Conservation (phyloP, 768 basidiomycete species). For the Trametes coccinea region DNA sequence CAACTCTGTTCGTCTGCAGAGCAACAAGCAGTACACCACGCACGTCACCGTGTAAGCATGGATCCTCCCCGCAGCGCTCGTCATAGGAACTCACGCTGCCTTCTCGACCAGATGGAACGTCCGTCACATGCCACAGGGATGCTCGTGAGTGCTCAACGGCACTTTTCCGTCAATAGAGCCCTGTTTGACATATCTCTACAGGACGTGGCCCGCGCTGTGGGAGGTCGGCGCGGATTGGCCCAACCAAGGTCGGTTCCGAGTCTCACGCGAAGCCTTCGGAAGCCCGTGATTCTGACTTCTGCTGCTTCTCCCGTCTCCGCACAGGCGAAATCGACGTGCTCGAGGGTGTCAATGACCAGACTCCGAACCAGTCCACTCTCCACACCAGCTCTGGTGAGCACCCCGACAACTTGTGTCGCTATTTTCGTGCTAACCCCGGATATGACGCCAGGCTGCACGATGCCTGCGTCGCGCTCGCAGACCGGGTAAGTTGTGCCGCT, state of each 20-base stretch:
- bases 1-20: conserved; percentile 56
- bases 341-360: conserved; percentile 58
- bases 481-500: conserved; percentile 39
- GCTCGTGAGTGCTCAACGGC: conserved; percentile 40
- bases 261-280: conserved; percentile 2
- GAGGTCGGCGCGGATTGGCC: conserved; percentile 52
- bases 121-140: conserved; percentile 58
- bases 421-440: conserved; percentile 30
- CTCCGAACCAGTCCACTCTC: conserved; percentile 51
- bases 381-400: conserved; percentile 53
- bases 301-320: conserved; percentile 41
- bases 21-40: conserved; percentile 52
- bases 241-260: conserved; percentile 33
- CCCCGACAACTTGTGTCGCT: conserved; percentile 37
- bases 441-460: conserved; percentile 44
- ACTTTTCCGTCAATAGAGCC: neutral
- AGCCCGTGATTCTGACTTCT: neutral
- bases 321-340: conserved; percentile 57
- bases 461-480: conserved; percentile 47
- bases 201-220: conserved; percentile 58
- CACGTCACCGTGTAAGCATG: conserved; percentile 51
- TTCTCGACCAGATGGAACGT: conserved; percentile 45
- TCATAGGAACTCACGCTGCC: neutral
- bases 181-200: conserved; percentile 3
- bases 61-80: neutral